These are phyloP conservation scores for Colletotrichum scovillei DNA, from an alignment of 2,329 filamentous ascomycete genomes.

Conservation along the genomic window DNA sequence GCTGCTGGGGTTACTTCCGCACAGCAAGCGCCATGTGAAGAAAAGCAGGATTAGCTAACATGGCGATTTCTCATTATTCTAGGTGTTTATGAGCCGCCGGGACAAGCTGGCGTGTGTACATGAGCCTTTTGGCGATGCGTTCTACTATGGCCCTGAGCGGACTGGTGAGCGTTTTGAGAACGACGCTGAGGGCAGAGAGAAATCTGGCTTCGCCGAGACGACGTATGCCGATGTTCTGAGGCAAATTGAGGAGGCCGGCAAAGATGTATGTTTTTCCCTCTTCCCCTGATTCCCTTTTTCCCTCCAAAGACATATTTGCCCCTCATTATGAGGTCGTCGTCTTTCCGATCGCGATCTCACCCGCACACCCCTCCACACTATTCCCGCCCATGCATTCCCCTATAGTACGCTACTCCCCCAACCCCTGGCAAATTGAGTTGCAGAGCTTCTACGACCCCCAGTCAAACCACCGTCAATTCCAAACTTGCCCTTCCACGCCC, in stretches of 20 bases:
- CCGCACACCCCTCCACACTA: constrained; percentile 1
- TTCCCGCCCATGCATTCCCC: not conserved
- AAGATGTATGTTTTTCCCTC: constrained; percentile 70
- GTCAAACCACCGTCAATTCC: constrained; percentile 18
- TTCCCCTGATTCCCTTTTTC: constrained; percentile 33
- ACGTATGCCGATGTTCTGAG: constrained; percentile 85
- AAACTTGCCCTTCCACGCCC: constrained; percentile 17
- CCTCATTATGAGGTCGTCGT: constrained; percentile 3
- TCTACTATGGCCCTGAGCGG: constrained; percentile 94
- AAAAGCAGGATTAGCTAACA: constrained; percentile 11
- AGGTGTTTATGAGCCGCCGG: constrained; percentile 97
- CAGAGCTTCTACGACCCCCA: constrained; percentile 22
- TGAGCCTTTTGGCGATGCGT: constrained; percentile 96
- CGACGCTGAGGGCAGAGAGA: constrained; percentile 65
- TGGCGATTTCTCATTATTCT: constrained; percentile 1
- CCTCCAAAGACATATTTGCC: constrained; percentile 32
- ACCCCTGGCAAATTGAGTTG: constrained; percentile 17
- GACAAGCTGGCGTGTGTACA: constrained; percentile 87
- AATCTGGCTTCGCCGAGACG: constrained; percentile 74
- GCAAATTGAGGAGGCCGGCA: constrained; percentile 75
- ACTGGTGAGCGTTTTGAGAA: constrained; percentile 82
- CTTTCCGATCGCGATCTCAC: not conserved
- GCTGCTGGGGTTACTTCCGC: not conserved
- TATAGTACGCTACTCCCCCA: not conserved
- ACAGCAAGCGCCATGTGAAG: not conserved